A percentile compares a stretch with the other conserved stretches of the same genome.
Conservation (phyloP, 2,329 filamentous ascomycete species). For the Alternaria sp. region DNA sequence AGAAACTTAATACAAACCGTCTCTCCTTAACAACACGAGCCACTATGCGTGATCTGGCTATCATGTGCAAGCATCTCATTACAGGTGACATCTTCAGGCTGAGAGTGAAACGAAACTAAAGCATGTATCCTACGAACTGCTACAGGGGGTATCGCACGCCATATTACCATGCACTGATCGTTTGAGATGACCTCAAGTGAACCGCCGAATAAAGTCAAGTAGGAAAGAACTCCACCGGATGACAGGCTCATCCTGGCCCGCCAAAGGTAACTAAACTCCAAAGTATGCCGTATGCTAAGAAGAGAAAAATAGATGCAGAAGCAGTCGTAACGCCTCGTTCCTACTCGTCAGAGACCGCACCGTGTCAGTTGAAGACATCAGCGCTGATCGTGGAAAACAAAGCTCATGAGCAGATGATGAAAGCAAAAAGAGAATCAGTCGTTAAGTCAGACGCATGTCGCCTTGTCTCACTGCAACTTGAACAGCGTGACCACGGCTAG, state of each 20-base stretch:
- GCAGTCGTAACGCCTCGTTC: not conserved
- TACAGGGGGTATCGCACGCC: slow-evolving; percentile 1
- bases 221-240: not conserved
- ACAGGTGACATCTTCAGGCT: not conserved
- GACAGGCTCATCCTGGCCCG: not conserved
- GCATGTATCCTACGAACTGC: not conserved
- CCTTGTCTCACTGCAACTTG: slow-evolving; percentile 16
- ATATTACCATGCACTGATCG: not conserved
- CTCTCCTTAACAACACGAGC: not conserved
- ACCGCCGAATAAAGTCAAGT: not conserved
- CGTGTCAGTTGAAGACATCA: not conserved
- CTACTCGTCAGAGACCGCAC: not conserved
- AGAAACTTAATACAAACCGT: not conserved
- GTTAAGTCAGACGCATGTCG: not conserved
- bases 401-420: not conserved
- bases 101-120: not conserved
- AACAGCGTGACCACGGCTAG: slow-evolving; percentile 34
- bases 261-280: not conserved
- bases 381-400: not conserved
- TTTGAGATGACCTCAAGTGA: not conserved
- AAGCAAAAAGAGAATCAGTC: not conserved
- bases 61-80: too few species aligned
- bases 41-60: not conserved
- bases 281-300: not conserved
- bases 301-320: not conserved